Base-by-base conservation (phyloP, 768 basidiomycete species). In the Rhodocollybia butyracea region DNA sequence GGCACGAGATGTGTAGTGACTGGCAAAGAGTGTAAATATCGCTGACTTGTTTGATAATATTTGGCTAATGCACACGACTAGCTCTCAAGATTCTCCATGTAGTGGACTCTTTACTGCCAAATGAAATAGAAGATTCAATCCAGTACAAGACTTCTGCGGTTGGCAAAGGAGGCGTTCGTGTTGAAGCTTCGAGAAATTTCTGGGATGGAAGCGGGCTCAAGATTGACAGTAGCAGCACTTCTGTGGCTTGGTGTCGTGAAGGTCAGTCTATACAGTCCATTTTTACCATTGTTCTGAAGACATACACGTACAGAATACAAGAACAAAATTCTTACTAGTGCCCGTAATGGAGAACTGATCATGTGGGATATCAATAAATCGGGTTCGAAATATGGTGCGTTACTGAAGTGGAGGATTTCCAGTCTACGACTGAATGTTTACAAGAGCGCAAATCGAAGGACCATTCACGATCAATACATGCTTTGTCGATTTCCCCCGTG, bases 171-270 rank as follows among this genome's bases (percentile, higher is more conserved):
- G 86, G 87, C 0, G 76, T 81, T 66, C 77, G 83, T 34, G 79
- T 89, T n/a, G 89, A 91, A 54, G 76, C 78, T 7, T 86, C 86
- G 12, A 80, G 85, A 46, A 91, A 91, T 63, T 72, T 89, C 45
- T 92, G 90, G 90, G 86, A 84, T 8, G 82, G 83, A 0, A 89
- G 83, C 53, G 88, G 87, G 0, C 70, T 92, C 54, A 91, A 91
- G 69, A 82, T 88, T 19, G 89, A 91, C 52, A 86, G 86, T 63
- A 80, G 85, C 0, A 85, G 80, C 61, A 92, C 89, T 0, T 89
- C 89, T 62, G 84, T 91, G 19, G 86, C 82, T n/a, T 92, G 90
- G 90, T 85, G 84, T 24, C 76, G 77, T 60, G 86, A 85, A 51
- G 68, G 87, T 88, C 57, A 54, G 82, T 74, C 24, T 34, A 26